These are phyloP conservation scores for Ceratopteris richardii DNA, from an alignment of 75 land plant genomes.

Conservation along the genomic window DNA sequence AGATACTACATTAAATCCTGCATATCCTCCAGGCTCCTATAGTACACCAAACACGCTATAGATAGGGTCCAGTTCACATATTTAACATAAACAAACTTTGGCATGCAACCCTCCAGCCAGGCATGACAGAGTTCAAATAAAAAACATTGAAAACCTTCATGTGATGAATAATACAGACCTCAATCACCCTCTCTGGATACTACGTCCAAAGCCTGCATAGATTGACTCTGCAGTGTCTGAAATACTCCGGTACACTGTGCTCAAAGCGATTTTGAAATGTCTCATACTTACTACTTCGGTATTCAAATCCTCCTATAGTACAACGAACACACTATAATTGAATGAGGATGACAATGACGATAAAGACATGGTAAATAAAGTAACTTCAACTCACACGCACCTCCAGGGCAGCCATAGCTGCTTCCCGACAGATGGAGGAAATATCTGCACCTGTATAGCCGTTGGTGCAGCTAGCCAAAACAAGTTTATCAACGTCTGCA, in stretches of 20 bases:
- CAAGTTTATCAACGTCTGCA: conserved; percentile 39
- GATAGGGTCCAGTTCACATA: too few relatives aligned
- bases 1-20: too few relatives aligned
- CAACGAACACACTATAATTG: neutral
- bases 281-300: conserved; percentile 44
- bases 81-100: too few relatives aligned
- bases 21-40: too few relatives aligned
- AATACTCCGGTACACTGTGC: conserved; percentile 37
- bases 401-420: conserved; percentile 77
- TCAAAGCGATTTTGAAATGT: conserved; percentile 57
- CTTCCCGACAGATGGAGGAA: conserved; percentile 66
- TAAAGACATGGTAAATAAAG: conserved; percentile 2
- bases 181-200: neutral
- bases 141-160: too few relatives aligned
- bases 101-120: too few relatives aligned
- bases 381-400: conserved; percentile 19
- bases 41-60: too few relatives aligned
- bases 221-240: conserved; percentile 26
- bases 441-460: conserved; percentile 98
- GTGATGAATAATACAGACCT: too few relatives aligned
- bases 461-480: conserved; percentile 60
- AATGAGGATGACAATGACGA: neutral
- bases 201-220: neutral
- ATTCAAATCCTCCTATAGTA: conserved; percentile 61
- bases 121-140: too few relatives aligned